Base-by-base conservation (phyloP, 2,329 filamentous ascomycete genomes). In the Fonsecaea multimorphosa region DNA sequence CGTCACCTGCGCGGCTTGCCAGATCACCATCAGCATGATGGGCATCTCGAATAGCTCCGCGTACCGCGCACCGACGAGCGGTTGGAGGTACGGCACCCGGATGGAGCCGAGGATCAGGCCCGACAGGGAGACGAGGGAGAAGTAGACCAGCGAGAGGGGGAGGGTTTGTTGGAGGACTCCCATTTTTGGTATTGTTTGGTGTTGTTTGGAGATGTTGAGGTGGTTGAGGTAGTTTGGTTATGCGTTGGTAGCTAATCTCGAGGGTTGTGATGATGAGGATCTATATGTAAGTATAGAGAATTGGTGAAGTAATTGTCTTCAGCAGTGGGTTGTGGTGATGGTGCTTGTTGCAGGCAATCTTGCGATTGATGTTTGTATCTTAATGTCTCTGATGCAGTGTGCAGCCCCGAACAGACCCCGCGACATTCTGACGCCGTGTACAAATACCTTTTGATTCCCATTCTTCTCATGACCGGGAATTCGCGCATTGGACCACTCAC, bases 1-100 rank as follows among this genome's bases (percentile, higher is more conserved):
- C 1, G 61, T 61, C 40, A 67, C n/a, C 32, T 64, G 61, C 31
- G 65, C 65, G 9, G 65, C 51, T 11, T 67, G 57, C 65, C 65
- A 67, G 19, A 64, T 64, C 22, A 64, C 36, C 14, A 64, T 34
- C 19, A 67, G 16, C 61, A 67, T 62, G 40, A 67, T 46, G 9
- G 65, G 65, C 53, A 58, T 54, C 46, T 64, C 61, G 14, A 67
- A 34, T 12, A 67, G 46, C 19, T 64, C 61, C 27, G 62, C 65
- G 34, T 61, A 60, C 16, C 60, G 65, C 16, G 64, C 55, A 16
- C 60, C 64, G 1, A 67, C 31, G 2, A 52, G 29, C 3, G 64
- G 64, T 49, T 63, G 49, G n/a, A 64, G 57, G 24, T 63, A 67
- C 1, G 64, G 57, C 24, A 61, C 32, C 12, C 60, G 49, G 9